phyloP scores from a whole-genome alignment of 2,329 filamentous ascomycete species.

The Penicillium polonicum region DNA sequence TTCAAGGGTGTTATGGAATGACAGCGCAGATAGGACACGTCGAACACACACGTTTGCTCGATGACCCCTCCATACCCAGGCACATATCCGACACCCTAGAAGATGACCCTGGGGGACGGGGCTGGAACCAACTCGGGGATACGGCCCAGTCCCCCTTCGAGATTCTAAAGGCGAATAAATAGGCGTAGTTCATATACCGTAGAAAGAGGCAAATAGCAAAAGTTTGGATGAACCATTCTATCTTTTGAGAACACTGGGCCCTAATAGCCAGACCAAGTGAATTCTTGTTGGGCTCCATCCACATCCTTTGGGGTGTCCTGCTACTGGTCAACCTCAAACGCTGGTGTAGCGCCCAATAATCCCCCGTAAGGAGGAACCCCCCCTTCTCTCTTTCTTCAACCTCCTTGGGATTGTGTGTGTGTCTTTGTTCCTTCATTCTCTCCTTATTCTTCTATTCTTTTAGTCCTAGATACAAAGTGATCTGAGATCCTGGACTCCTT shows the following conservation, averaged over 20 bases:
- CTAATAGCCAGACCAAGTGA: not conserved
- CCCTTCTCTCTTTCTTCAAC: slow-evolving; percentile 17
- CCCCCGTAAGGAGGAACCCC: slow-evolving; percentile 13
- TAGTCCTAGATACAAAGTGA: slow-evolving; percentile 18
- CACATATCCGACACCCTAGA: not conserved
- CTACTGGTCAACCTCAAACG: slow-evolving; percentile 2
- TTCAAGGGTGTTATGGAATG: not conserved
- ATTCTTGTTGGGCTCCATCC: slow-evolving; percentile 1
- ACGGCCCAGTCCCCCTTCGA: not conserved
- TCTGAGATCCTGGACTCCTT: slow-evolving; percentile 34
- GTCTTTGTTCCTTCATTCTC: slow-evolving; percentile 28
- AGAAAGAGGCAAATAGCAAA: slow-evolving; percentile 1
- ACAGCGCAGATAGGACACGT: slow-evolving; percentile 4
- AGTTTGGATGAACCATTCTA: slow-evolving; percentile 12
- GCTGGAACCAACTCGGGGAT: not conserved
- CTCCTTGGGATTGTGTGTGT: slow-evolving; percentile 18
- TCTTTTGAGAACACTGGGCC: slow-evolving; percentile 1
- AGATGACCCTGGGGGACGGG: not conserved
- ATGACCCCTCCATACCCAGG: slow-evolving; percentile 11
- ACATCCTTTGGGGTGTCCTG: slow-evolving; percentile 5
- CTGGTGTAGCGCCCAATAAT: slow-evolving; percentile 14
- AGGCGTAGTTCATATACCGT: not conserved
- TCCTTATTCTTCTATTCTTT: slow-evolving; percentile 18
- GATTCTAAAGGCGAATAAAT: not conserved
- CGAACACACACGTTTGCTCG: not conserved